These are phyloP conservation scores for Scleromitrula shiraiana DNA, from an alignment of 2,329 filamentous ascomycete genomes.

Conservation along the genomic window DNA sequence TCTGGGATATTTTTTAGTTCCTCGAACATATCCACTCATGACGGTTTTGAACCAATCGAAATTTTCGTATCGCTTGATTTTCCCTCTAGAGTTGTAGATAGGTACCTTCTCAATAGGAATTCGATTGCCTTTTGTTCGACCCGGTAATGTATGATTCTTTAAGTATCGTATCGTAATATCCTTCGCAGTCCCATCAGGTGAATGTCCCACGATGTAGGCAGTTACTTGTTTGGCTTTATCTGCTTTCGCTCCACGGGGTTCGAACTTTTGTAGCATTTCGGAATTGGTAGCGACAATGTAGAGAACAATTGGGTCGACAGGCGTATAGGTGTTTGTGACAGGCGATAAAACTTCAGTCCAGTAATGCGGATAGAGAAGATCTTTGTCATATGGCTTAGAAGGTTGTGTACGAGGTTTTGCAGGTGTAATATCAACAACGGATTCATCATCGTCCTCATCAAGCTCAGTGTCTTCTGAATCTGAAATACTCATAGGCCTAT, in stretches of 20 bases:
- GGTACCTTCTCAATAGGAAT: conserved; percentile 74
- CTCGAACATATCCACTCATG: conserved; percentile 63
- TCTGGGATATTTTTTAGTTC: conserved; percentile 40
- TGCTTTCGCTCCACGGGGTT: conserved; percentile 74
- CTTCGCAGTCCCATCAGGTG: conserved; percentile 74
- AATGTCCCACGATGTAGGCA: conserved; percentile 79
- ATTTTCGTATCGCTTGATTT: conserved; percentile 66
- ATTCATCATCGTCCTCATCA: conserved; percentile 44
- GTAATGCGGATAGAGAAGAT: conserved; percentile 79
- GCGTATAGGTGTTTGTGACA: conserved; percentile 67
- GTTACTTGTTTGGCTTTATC: conserved; percentile 85
- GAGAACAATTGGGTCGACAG: conserved; percentile 67
- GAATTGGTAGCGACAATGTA: conserved; percentile 61
- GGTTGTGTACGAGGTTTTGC: conserved; percentile 11
- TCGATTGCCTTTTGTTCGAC: conserved; percentile 80
- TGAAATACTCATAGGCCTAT: conserved; percentile 35
- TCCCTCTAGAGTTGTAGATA: conserved; percentile 68
- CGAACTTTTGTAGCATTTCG: conserved; percentile 66
- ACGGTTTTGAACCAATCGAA: conserved; percentile 84
- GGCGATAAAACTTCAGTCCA: conserved; percentile 89
- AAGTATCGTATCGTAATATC: conserved; percentile 92
- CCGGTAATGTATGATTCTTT: conserved; percentile 71
- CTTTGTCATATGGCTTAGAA: conserved; percentile 57
- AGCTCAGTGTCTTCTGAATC: conserved; percentile 43
- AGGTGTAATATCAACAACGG: conserved; percentile 45